Evolutionary conservation across 805 yeast genomes (phyloP), one percentile per base, ranked within the genome.

Genomic region (Nakazawaea holstii): DNA sequence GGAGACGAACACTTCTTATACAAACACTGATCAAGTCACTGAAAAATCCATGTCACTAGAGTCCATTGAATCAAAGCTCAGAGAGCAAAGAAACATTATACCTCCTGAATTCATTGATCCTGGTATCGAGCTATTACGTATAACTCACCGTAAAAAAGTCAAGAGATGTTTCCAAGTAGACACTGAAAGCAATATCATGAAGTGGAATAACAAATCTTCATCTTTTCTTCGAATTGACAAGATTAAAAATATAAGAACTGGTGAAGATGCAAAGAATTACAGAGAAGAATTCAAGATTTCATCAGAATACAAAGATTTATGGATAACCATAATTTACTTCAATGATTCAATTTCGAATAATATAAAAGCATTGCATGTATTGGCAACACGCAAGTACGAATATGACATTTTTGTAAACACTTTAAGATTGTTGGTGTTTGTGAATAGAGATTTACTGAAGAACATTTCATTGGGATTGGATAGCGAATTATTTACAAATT

Each of bases 301-400:
- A 1, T 68, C 79, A 32, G 89, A 84, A 43, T 77, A 74, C 46
- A 79, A 80, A 39, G 68, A 72, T 10, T 64, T 77, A 8, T 92
- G 99, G 99, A 73, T 88, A 0, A 83, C 96, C 0, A 76, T 92
- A 30, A 79, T 89, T 10, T 92, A 88, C 59, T 77, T 72, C 48
- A 75, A 79, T 52, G 71, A 74, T 6, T 70, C 77, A 6, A 80
- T 76, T 46, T 71, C 76, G 2, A 70, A 77, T 44, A 87, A 84
- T 59, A 68, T 88, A 39, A 87, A 88, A 56, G 86, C 91, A 0
- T 62, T 94, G 45, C 97, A 92, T 64, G 64, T 90, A 13, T 79
- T 91, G 8, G 90, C 95, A 1, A 62, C 74, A 0, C 66, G 72
- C 8, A 67, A 65, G 41, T 63, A 62, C 26, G 83, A 79, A 36